Conservation (phyloP, 2,329 filamentous ascomycete genomes). For the Blastomyces parvus region DNA sequence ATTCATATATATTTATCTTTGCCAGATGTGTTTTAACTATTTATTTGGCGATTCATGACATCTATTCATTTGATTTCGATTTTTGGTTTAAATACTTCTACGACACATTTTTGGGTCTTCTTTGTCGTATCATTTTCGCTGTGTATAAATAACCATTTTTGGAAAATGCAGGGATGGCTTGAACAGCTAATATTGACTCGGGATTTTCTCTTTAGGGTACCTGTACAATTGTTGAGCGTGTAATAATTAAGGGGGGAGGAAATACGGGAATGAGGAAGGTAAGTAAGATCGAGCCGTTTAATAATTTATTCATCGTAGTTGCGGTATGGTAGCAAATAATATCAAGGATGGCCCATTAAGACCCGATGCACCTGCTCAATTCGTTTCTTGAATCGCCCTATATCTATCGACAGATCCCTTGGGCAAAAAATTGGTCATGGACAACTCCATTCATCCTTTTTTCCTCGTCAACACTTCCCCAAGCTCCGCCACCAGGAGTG, state of each 20-base stretch:
- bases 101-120: background rate
- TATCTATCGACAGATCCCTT: constrained; percentile 10
- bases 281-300: background rate
- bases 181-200: background rate
- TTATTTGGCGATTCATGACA: background rate
- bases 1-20: background rate
- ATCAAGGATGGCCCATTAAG: background rate
- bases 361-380: background rate
- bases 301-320: background rate
- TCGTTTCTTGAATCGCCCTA: constrained; percentile 7
- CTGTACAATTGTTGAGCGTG: background rate
- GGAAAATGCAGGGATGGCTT: background rate
- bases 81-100: background rate
- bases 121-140: background rate
- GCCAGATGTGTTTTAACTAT: background rate
- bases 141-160: background rate
- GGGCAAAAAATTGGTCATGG: constrained; percentile 6
- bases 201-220: background rate
- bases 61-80: background rate
- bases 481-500: constrained; percentile 44
- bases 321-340: background rate
- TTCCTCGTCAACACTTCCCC: constrained; percentile 7
- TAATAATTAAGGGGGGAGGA: background rate
- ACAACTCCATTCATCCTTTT: background rate
- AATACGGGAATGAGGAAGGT: background rate